phyloP scores from a whole-genome alignment of 1,139 yeast genomes.

The Suhomyces anneliseae region DNA sequence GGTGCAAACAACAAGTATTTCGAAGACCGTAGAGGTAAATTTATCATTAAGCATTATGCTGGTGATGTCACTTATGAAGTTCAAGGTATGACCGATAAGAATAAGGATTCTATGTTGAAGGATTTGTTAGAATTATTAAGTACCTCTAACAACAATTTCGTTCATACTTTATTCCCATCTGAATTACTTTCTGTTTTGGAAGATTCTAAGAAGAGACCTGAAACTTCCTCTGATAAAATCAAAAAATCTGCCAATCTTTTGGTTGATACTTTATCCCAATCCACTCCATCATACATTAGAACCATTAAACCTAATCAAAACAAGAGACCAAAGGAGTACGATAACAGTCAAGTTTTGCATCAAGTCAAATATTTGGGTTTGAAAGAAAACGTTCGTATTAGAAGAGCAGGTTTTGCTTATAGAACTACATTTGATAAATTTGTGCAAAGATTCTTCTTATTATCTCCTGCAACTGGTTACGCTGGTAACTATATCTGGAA shows the following conservation, averaged over 20 bases:
- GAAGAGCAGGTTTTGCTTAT: constrained; percentile 99
- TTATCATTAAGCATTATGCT: constrained; percentile 93
- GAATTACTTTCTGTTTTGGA: constrained; percentile 54
- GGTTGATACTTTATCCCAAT: constrained; percentile 83
- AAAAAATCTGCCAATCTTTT: constrained; percentile 87
- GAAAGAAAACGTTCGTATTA: constrained; percentile 93
- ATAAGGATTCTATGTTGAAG: constrained; percentile 90
- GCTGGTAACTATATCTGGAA: constrained; percentile 98
- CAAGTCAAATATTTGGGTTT: constrained; percentile 95
- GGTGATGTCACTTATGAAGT: constrained; percentile 97
- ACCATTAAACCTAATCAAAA: constrained; percentile 97
- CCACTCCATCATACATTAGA: constrained; percentile 95
- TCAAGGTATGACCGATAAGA: constrained; percentile 91
- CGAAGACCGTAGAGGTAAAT: constrained; percentile 85
- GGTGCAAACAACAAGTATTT: constrained; percentile 78
- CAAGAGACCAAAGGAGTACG: constrained; percentile 87
- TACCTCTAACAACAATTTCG: constrained; percentile 68
- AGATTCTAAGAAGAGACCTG: constrained; percentile 81
- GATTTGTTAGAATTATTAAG: constrained; percentile 79
- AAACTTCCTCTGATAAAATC: constrained; percentile 97
- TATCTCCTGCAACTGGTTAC: constrained; percentile 88
- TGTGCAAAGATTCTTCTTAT: constrained; percentile 90
- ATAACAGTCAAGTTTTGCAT: constrained; percentile 85
- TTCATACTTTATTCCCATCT: constrained; percentile 75
- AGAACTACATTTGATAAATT: constrained; percentile 96